Conservation (phyloP, 2,329 filamentous ascomycete genomes). For the Fusarium udum region DNA sequence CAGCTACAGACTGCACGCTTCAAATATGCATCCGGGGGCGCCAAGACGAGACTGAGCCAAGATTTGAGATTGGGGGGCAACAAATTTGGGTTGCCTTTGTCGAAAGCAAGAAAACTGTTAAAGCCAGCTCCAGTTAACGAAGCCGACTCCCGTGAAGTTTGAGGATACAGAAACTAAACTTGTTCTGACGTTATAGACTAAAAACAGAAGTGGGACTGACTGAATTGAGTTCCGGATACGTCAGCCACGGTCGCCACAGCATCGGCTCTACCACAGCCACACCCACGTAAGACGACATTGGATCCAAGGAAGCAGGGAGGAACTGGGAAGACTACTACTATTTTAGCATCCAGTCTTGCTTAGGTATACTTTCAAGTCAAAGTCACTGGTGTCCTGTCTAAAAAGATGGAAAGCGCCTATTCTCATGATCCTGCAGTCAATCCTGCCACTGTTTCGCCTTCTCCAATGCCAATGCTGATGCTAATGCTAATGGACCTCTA, state of each 20-base stretch:
- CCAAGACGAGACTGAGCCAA: background rate
- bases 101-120: background rate
- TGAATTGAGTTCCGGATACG: background rate
- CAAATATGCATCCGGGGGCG: background rate
- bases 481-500: background rate
- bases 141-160: conserved; percentile 18
- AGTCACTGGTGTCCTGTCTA: background rate
- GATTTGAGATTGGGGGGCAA: background rate
- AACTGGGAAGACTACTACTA: background rate
- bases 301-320: background rate
- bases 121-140: conserved; percentile 3
- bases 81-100: background rate
- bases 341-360: background rate
- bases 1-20: background rate
- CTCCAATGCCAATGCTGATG: background rate
- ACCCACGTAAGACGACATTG: background rate
- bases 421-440: background rate
- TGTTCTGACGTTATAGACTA: conserved; percentile 15
- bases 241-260: conserved; percentile 13
- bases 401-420: background rate
- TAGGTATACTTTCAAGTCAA: background rate
- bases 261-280: conserved; percentile 11
- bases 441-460: background rate
- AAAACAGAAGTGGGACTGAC: background rate
- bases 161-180: background rate